Base-by-base conservation (phyloP, 106 monocot genomes). In the Phalaenopsis equestris region DNA sequence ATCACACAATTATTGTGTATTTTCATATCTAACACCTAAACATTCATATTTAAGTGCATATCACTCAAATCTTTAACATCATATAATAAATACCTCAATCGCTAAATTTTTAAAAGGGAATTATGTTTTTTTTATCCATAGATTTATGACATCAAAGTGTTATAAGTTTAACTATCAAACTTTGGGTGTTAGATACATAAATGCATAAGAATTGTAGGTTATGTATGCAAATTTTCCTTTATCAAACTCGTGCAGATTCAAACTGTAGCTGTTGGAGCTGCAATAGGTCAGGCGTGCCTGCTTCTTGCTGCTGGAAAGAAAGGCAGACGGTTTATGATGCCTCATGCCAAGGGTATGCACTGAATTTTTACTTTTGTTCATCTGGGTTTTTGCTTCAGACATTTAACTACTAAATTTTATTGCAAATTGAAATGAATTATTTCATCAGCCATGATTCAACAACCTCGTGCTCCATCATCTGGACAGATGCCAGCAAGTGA, bases 251-350 rank as follows among this genome's bases (percentile, higher is more conserved):
- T 86, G 73, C 81, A 98, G 97, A 90, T 98, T 37, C 85, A 94
- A 55, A 98, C 97, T 67, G 90, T 98, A 74, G 88, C 89, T 82
- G 87, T 94, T 81, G 94, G 90, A 87, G 90, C 92, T 84, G 94
- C 92, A 78, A 91, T 89, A 75, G 97, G 97, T 72, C 97, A 92
- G 79, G 92, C 97, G 45, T 92, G 92, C 78, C 89, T 98, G 74
- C 92, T 98, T 82, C 88, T 98, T 79, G 94, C 97, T 72, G 89
- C 97, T 79, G 97, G 97, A 47, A 94, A 92, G 81, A 98, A 98
- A 85, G 97, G 97, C 41, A 87, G 88, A 82, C 87, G 97, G 19
- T 98, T 91, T 86, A 98, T 98, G 92, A 91, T 98, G 87, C 97
- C 97, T 78, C 92, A 90, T 92, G 81, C 94, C 39, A 92, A 89